phyloP scores from a whole-genome alignment of 2,329 filamentous ascomycete genomes.

The Tricladium varicosporioides region DNA sequence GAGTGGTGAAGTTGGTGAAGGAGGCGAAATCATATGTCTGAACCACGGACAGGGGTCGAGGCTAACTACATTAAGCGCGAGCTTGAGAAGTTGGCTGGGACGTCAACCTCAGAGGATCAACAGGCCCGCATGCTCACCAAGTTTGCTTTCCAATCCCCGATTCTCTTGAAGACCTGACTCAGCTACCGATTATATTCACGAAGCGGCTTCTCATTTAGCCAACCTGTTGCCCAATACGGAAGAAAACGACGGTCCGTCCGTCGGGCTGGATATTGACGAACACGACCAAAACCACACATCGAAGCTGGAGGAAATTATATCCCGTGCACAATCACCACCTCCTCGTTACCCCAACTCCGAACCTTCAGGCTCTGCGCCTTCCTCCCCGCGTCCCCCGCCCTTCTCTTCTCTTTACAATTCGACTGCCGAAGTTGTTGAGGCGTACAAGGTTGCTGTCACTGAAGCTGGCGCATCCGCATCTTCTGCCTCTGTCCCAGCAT shows the following conservation, averaged over 20 bases:
- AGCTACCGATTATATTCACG: neutral
- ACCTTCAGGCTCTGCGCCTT: slow-evolving; percentile 45
- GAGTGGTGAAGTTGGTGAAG: neutral
- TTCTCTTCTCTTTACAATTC: slow-evolving; percentile 59
- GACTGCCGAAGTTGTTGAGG: slow-evolving; percentile 36
- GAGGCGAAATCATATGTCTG: neutral
- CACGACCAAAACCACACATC: slow-evolving; percentile 26
- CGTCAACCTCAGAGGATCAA: neutral
- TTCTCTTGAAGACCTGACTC: neutral
- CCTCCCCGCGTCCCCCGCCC: slow-evolving; percentile 48
- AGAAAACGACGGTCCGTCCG: slow-evolving; percentile 44
- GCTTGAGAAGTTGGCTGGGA: neutral
- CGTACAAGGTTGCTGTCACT: slow-evolving; percentile 37
- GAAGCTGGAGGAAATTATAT: slow-evolving; percentile 36
- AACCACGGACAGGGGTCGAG: neutral
- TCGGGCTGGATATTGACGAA: slow-evolving; percentile 35
- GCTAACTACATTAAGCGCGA: neutral
- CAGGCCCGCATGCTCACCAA: neutral
- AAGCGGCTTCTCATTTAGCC: slow-evolving; percentile 22
- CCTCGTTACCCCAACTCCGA: slow-evolving; percentile 57
- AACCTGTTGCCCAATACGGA: slow-evolving; percentile 49
- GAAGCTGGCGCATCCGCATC: slow-evolving; percentile 36
- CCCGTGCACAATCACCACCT: slow-evolving; percentile 49
- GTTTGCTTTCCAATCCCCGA: neutral
- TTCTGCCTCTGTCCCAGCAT: slow-evolving; percentile 49